Conservation (phyloP, 352 stramenopile species). For the Phytophthora sp. region DNA sequence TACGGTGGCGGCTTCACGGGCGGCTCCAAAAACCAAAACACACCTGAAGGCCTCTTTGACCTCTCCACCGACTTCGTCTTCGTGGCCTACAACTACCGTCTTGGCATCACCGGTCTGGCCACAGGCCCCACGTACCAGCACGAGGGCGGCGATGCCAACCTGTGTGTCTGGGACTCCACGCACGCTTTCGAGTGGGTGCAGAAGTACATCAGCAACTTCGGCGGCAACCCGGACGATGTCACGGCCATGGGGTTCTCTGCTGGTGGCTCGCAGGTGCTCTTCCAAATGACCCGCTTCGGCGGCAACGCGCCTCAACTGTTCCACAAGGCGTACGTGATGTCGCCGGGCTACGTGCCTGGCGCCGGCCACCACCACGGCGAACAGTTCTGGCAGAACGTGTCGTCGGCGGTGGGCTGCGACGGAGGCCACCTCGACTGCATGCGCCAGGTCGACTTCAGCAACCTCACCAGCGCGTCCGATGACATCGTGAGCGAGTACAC, state of each 20-base stretch:
- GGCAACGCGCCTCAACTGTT: neutral
- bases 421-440: slow-evolving; percentile 17
- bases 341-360: slow-evolving; percentile 10
- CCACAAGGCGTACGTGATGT: slow-evolving; percentile 13
- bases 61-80: slow-evolving; percentile 1
- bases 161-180: slow-evolving; percentile 28
- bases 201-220: slow-evolving; percentile 46
- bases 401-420: slow-evolving; percentile 6
- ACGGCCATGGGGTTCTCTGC: neutral
- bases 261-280: neutral
- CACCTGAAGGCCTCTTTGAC: slow-evolving; percentile 27
- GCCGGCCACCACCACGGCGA: slow-evolving; percentile 19
- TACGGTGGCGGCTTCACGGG: slow-evolving; percentile 33
- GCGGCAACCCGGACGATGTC: neutral
- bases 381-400: slow-evolving; percentile 24
- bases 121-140: neutral
- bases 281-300: neutral
- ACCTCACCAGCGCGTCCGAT: neutral
- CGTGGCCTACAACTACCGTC: neutral
- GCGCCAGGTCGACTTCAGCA: slow-evolving; percentile 9
- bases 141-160: neutral
- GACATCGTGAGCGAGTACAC: slow-evolving; percentile 4
- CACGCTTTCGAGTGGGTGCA: slow-evolving; percentile 44
- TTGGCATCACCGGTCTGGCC: neutral
- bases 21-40: slow-evolving; percentile 25